Base-by-base conservation (phyloP, 306 rosid genomes). In the Cicer pinnatifidum region DNA sequence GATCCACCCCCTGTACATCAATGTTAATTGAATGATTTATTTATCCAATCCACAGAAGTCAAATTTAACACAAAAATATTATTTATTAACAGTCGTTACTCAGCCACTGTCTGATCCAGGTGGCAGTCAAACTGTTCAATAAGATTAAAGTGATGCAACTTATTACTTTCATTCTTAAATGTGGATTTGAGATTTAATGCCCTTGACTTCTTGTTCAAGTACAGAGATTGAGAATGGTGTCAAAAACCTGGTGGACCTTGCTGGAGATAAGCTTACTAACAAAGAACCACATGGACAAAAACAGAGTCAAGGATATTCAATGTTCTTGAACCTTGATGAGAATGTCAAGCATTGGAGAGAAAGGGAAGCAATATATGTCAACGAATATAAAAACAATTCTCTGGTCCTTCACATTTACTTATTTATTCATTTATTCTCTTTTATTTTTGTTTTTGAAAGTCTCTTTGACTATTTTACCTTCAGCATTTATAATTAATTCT, bases 1-100 rank as follows among this genome's bases (percentile, higher is more conserved):
- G 84, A 84, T 83, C 98, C 98, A 93, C 41, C 89, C 96, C 87
- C 98, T 93, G 96, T 78, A 84, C 48, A 73, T 67, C 75, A 77
- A 73, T 16, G 61, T 77, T 71, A 71, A 81, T 28, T 17, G 72
- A 66, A 39, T 47, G 44, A 11, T 39, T 72, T 65, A 72, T 72
- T 77, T 79, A 71, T 13, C 54, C 39, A 70, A 53, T 63, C 45
- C 48, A 72, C 6, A 9, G 33, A 60, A 76, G 69, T 64, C 44
- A 64, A 57, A 56, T 71, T 75, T 54, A 61, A 72, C 46, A 50
- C 64, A 75, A 79, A 47, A 62, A 45, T 76, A 40, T 76, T 61
- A 76, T 58, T 80, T 75, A 65, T 66, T 67, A 52, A 76, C 50
- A 80, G 19, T 8, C 35, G 35, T 28, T 3, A 28, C 35, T 33